Conservation (phyloP, 1,139 yeast species). For the Wickerhamiella infanticola region DNA sequence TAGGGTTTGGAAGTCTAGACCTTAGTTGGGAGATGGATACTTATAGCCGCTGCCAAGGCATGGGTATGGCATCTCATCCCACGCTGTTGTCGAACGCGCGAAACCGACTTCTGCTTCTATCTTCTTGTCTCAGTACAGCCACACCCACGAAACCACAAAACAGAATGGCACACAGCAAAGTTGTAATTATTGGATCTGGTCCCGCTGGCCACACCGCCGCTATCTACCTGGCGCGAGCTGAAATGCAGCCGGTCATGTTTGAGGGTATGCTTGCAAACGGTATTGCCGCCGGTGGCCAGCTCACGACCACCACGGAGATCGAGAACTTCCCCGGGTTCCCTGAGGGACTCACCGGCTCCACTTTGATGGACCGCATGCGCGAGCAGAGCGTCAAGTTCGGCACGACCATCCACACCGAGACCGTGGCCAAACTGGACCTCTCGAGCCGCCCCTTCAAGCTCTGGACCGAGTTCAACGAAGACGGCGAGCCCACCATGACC, state of each 20-base stretch:
- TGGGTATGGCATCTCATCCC: not conserved
- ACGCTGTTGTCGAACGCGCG: slow-evolving; percentile 3
- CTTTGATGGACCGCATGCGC: slow-evolving; percentile 87
- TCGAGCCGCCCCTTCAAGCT: slow-evolving; percentile 80
- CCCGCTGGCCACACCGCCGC: slow-evolving; percentile 99
- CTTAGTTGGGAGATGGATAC: not conserved
- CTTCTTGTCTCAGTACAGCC: slow-evolving; percentile 8
- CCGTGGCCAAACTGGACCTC: slow-evolving; percentile 79
- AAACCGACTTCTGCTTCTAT: slow-evolving; percentile 9
- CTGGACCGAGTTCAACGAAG: slow-evolving; percentile 90
- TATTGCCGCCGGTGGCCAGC: slow-evolving; percentile 96
- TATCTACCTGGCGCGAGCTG: slow-evolving; percentile 90
- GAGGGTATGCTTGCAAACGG: slow-evolving; percentile 98
- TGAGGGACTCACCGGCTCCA: slow-evolving; percentile 74
- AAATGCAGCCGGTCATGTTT: slow-evolving; percentile 79
- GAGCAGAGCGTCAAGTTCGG: slow-evolving; percentile 78
- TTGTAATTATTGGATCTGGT: slow-evolving; percentile 91
- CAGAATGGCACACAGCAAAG: slow-evolving; percentile 45
- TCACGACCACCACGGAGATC: slow-evolving; percentile 86
- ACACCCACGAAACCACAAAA: not conserved
- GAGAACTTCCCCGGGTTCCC: slow-evolving; percentile 99
- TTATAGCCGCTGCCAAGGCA: not conserved
- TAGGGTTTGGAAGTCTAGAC: not conserved
- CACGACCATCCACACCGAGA: slow-evolving; percentile 85
- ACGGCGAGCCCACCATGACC: slow-evolving; percentile 57